Conservation (phyloP, 2,329 filamentous ascomycete species). For the Sporothrix humicola region DNA sequence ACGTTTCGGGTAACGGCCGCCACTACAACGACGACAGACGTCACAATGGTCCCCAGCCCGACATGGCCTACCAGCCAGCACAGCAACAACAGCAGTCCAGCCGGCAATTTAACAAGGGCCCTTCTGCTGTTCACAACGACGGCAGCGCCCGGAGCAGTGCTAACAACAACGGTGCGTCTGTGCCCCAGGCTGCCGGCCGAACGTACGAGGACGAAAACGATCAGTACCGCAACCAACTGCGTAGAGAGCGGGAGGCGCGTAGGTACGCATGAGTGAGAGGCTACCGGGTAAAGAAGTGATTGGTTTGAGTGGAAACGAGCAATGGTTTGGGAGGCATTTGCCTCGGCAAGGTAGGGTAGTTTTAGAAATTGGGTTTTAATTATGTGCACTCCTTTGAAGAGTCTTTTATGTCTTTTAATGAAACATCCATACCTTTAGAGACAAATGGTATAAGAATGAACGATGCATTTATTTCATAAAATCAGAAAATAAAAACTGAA, state of each 20-base stretch:
- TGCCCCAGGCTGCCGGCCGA: background rate
- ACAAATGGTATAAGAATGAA: too few species aligned
- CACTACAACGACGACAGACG: background rate
- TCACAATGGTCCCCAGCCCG: background rate
- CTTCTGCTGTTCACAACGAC: background rate
- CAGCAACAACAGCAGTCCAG: background rate
- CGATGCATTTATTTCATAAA: too few species aligned
- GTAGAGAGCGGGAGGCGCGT: background rate
- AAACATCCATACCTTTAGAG: background rate
- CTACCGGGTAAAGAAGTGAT: background rate
- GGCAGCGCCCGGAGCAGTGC: background rate
- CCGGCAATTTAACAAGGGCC: slow-evolving; percentile 4
- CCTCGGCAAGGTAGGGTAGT: background rate
- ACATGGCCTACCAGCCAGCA: background rate
- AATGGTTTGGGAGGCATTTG: background rate
- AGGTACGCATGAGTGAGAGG: background rate
- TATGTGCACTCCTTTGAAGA: background rate
- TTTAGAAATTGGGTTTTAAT: background rate
- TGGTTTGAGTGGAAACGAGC: too few species aligned
- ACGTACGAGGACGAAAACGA: background rate
- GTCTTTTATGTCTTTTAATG: background rate
- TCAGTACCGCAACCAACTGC: background rate
- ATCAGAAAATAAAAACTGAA: too few species aligned
- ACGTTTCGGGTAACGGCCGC: slow-evolving; percentile 1
- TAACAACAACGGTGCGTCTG: slow-evolving; percentile 8